Conservation (phyloP, 2,329 filamentous ascomycete genomes). For the Neofusicoccum parvum region DNA sequence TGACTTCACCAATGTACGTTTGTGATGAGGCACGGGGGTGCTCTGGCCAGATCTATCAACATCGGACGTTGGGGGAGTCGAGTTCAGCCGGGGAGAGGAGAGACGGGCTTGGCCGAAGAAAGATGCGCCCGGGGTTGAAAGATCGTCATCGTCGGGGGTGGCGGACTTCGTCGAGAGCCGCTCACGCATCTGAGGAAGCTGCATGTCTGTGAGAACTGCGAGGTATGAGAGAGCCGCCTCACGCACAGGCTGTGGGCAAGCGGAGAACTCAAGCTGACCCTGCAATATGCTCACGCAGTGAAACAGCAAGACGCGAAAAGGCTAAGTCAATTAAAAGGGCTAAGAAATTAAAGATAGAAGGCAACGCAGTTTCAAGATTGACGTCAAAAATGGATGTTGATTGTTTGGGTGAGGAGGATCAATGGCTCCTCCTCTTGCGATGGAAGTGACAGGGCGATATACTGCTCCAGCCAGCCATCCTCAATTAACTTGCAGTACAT, state of each 20-base stretch:
- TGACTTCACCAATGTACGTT: not conserved
- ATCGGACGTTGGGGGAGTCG: not conserved
- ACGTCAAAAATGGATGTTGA: not conserved
- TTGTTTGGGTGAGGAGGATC: not conserved
- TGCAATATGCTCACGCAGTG: too few relatives aligned
- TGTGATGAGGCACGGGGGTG: not conserved
- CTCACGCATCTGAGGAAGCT: not conserved
- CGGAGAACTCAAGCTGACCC: too few relatives aligned
- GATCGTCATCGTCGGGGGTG: not conserved
- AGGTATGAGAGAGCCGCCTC: not conserved
- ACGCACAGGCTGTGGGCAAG: not conserved
- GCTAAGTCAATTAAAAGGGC: not conserved
- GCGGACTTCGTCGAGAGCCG: not conserved
- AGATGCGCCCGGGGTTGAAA: not conserved
- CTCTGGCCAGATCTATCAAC: not conserved
- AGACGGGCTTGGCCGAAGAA: not conserved
- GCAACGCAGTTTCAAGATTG: not conserved
- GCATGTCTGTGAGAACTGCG: not conserved
- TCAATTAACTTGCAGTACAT: not conserved
- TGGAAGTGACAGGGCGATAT: not conserved
- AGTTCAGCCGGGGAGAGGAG: not conserved
- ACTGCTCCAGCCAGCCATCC: slow-evolving; percentile 7
- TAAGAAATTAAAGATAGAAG: not conserved
- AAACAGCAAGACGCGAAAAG: not conserved
- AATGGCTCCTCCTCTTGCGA: not conserved